phyloP scores from a whole-genome alignment of 768 basidiomycete genomes.

The Tricholoma matsutake region DNA sequence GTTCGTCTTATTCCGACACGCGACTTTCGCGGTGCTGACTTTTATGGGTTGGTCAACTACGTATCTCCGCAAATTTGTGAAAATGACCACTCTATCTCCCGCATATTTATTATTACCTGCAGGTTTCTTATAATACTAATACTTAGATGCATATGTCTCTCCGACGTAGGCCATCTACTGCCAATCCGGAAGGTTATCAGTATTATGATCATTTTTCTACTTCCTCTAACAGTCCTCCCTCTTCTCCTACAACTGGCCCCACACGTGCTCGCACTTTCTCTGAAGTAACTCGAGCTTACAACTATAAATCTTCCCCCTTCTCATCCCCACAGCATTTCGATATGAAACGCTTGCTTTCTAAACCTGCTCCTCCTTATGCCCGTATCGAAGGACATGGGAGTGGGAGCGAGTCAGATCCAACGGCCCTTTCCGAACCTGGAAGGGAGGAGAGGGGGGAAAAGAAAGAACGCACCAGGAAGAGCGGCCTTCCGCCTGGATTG shows the following conservation, averaged over 20 bases:
- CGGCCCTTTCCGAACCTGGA: neutral
- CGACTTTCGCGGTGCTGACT: neutral
- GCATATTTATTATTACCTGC: neutral
- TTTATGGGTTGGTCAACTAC: too few relatives aligned
- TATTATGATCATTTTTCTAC: neutral
- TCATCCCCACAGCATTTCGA: slow-evolving; percentile 7
- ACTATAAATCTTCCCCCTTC: neutral
- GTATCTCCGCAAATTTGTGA: neutral
- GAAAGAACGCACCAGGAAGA: neutral
- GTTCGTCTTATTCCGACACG: neutral
- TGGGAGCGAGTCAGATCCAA: slow-evolving; percentile 18
- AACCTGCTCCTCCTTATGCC: slow-evolving; percentile 18
- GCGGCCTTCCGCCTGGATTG: neutral
- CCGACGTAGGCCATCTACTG: neutral
- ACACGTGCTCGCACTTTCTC: neutral
- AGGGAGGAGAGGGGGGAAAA: neutral
- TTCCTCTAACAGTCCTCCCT: neutral
- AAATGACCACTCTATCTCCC: neutral
- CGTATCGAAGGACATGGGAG: neutral
- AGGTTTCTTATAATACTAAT: neutral
- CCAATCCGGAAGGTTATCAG: neutral
- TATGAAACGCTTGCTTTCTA: slow-evolving; percentile 22
- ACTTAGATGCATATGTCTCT: too few relatives aligned
- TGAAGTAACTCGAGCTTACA: neutral
- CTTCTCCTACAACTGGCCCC: neutral